Evolutionary conservation across 768 basidiomycete species (phyloP).

Genomic region (Termitomyces eurrhizus): DNA sequence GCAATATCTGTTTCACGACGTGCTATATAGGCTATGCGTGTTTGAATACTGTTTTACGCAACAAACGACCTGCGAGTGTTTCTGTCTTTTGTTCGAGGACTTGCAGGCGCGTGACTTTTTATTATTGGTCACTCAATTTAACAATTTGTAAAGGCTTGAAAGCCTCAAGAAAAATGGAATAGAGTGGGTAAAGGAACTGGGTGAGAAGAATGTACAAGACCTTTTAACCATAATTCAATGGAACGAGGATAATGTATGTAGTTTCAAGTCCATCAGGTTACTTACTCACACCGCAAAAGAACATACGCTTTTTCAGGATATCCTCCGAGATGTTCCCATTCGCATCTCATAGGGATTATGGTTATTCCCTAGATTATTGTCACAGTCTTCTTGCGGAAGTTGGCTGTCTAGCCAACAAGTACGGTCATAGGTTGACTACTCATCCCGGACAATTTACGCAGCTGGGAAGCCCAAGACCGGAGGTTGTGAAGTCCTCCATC

Average conservation of each 20-base stretch:
- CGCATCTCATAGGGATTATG: conserved; percentile 76
- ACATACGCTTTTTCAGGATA: conserved; percentile 83
- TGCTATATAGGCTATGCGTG: conserved; percentile 66
- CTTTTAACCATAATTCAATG: conserved; percentile 75
- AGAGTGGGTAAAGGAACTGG: conserved; percentile 80
- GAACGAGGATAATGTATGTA: conserved; percentile 79
- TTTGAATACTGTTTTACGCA: conserved; percentile 78
- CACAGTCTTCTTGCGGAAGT: conserved; percentile 47
- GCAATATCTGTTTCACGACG: not conserved
- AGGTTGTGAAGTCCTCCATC: conserved; percentile 72
- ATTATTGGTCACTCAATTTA: not conserved
- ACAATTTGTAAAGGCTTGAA: conserved; percentile 49
- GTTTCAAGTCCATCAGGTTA: not conserved
- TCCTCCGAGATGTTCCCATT: conserved; percentile 95
- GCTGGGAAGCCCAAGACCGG: conserved; percentile 72
- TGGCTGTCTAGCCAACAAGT: conserved; percentile 63
- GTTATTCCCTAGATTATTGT: conserved; percentile 80
- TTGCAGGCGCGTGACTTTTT: conserved; percentile 39
- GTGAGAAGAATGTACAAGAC: conserved; percentile 70
- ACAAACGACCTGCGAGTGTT: conserved; percentile 57
- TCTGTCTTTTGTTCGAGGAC: conserved; percentile 75
- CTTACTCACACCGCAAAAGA: conserved; percentile 26
- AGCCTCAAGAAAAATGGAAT: conserved; percentile 78
- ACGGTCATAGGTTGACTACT: conserved; percentile 76
- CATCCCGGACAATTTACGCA: conserved; percentile 90